These are phyloP conservation scores for Penicillium fimorum DNA, from an alignment of 495 filamentous ascomycete species.

Conservation along the genomic window DNA sequence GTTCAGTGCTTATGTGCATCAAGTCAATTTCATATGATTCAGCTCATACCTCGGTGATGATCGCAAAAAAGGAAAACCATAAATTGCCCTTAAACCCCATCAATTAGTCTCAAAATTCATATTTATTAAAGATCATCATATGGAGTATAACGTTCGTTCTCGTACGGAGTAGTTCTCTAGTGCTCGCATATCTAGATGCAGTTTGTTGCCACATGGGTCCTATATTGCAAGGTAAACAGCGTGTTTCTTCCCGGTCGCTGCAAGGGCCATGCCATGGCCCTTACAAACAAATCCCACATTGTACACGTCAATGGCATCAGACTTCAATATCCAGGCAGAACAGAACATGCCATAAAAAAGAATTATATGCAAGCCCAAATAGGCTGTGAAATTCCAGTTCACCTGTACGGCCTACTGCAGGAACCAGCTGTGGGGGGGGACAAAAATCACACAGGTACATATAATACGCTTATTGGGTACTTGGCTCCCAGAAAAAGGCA, in stretches of 20 bases:
- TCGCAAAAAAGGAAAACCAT: no score
- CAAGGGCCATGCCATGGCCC: slow-evolving; percentile 9
- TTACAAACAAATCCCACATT: slow-evolving; percentile 2
- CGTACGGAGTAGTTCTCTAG: neutral
- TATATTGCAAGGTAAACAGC: neutral
- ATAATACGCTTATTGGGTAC: slow-evolving; percentile 14
- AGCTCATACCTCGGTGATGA: slow-evolving; percentile 7
- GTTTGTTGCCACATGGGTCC: slow-evolving; percentile 17
- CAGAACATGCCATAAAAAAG: neutral
- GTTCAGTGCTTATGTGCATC: neutral
- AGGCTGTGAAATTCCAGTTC: slow-evolving; percentile 15
- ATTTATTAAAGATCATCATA: neutral
- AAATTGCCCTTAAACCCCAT: neutral
- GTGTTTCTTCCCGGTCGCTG: slow-evolving; percentile 11
- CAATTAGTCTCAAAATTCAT: neutral
- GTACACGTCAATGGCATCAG: slow-evolving; percentile 12
- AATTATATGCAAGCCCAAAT: neutral
- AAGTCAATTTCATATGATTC: slow-evolving; percentile 29
- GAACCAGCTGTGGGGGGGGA: slow-evolving; percentile 34
- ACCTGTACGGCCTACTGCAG: slow-evolving; percentile 45
- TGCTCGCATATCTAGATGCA: neutral
- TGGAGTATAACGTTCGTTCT: neutral
- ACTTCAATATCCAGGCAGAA: slow-evolving; percentile 9
- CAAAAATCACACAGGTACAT: slow-evolving; percentile 11
- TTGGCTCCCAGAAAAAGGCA: slow-evolving; percentile 6